These are phyloP conservation scores for Cladosporium velox DNA, from an alignment of 2,329 filamentous ascomycete genomes.

Conservation along the genomic window DNA sequence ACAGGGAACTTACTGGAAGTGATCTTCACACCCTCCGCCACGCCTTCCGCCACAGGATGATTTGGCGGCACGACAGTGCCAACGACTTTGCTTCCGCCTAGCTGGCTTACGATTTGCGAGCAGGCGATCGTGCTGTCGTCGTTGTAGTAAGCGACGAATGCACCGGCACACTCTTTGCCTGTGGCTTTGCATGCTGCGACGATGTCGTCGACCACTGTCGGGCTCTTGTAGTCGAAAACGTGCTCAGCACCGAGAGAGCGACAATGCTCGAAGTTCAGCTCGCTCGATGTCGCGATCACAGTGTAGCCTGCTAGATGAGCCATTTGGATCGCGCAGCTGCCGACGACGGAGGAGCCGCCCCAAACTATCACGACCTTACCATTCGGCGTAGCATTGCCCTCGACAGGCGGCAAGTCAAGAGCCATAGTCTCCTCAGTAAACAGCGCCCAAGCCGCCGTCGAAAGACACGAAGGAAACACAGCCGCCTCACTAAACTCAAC, in stretches of 20 bases:
- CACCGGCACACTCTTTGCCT: slow-evolving; percentile 26
- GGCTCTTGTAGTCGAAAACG: slow-evolving; percentile 52
- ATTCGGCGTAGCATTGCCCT: slow-evolving; percentile 25
- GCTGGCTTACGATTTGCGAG: slow-evolving; percentile 20
- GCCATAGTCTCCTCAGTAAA: slow-evolving; percentile 23
- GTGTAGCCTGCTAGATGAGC: slow-evolving; percentile 51
- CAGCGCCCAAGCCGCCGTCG: slow-evolving; percentile 28
- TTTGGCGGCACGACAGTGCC: slow-evolving; percentile 24
- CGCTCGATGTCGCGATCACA: slow-evolving; percentile 40
- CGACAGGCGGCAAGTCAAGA: slow-evolving; percentile 21
- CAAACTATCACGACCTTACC: slow-evolving; percentile 50
- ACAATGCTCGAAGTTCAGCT: slow-evolving; percentile 46
- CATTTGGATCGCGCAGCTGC: slow-evolving; percentile 53
- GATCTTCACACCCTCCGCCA: background rate
- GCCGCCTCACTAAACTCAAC: slow-evolving; percentile 27
- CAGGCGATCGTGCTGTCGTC: slow-evolving; percentile 18
- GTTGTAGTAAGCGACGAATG: slow-evolving; percentile 43
- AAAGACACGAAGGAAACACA: slow-evolving; percentile 28
- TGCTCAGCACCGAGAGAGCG: slow-evolving; percentile 47
- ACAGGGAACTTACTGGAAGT: background rate
- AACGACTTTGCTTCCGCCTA: slow-evolving; percentile 22
- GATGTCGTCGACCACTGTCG: slow-evolving; percentile 37
- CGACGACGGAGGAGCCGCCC: slow-evolving; percentile 57
- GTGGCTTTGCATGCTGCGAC: slow-evolving; percentile 31
- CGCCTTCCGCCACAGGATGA: slow-evolving; percentile 2